Base-by-base conservation (phyloP, 2,329 filamentous ascomycete genomes). In the Ascochyta rabiei region DNA sequence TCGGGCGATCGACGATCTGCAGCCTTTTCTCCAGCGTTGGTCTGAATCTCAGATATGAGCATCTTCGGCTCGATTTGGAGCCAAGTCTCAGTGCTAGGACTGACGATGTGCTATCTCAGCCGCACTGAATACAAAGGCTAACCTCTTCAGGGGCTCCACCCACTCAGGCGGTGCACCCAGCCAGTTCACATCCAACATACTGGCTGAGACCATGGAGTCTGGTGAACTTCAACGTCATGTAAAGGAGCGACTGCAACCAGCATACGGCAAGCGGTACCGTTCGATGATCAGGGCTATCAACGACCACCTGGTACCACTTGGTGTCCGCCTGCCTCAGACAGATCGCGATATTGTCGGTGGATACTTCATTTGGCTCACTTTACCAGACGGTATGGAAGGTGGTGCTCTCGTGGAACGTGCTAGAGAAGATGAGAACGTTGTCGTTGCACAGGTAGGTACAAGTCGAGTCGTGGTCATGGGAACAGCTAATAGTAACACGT, bases 321-420 rank as follows among this genome's bases (percentile, higher is more conserved):
- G 87, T 1, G 82, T 89, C 77, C 62, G 74, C 64, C 55, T 79
- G 33, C 72, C 74, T 13, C 75, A 82, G 50, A 65, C 72, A 1
- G 71, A 77, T 50, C 74, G 78, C 30, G 71, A 77, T 3, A 73
- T 87, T 3, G 88, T 87, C 26, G 92, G 92, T 0, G 92, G 92
- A 0, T 96, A 93, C 71, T 96, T 96, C 72, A 79, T 96, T 42
- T 96, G 91, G 91, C 74, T 96, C 23, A 81, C 80, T 1, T 73
- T 96, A 4, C 86, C 87, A 0, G 59, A 72, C 59, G 50, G 69
- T 39, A 76, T 88, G 48, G 78, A 81, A 8, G 85, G 82, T 31
- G 76, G 76, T 28, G 79, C 81, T 7, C 77, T 91, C 28, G 84
- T 84, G 6, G 75, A 80, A 62, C 78, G 79, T 34, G 87, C 87